phyloP scores from a whole-genome alignment of 805 yeast species.

The Saturnispora silvae region DNA sequence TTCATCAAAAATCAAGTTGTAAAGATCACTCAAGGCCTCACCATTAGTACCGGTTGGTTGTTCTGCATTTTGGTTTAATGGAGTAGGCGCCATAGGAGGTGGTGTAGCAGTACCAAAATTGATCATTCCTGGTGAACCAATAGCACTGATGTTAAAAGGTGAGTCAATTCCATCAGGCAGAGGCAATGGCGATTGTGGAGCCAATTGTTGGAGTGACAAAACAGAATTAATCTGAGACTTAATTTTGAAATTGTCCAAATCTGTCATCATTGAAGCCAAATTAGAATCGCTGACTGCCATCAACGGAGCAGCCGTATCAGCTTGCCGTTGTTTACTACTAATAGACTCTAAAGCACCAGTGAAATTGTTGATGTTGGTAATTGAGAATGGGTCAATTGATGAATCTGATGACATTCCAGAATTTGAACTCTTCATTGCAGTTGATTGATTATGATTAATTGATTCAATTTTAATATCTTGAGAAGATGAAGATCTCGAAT shows the following conservation, averaged over 20 bases:
- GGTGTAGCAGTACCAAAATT: neutral
- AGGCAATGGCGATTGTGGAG: neutral
- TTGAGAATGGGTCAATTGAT: constrained; percentile 6
- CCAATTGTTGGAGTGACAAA: constrained; percentile 1
- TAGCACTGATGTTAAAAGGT: constrained; percentile 1
- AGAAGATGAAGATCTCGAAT: constrained; percentile 3
- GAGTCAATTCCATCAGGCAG: constrained; percentile 4
- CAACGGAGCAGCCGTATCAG: no score
- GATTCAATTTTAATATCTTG: constrained; percentile 5
- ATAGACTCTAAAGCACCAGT: constrained; percentile 7
- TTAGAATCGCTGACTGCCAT: constrained; percentile 6
- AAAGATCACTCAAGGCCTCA: constrained; percentile 32
- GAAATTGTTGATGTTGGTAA: constrained; percentile 2
- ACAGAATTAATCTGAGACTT: constrained; percentile 6
- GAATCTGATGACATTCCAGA: neutral
- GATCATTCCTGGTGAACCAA: neutral
- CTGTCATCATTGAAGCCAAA: constrained; percentile 7
- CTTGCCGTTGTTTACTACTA: constrained; percentile 2
- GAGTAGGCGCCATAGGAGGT: neutral
- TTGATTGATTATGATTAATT: neutral
- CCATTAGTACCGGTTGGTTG: constrained; percentile 12
- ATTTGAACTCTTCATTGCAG: neutral
- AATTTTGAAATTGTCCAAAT: constrained; percentile 6
- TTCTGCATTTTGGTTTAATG: no score
- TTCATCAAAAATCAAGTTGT: constrained; percentile 36